These are phyloP conservation scores for Carnegiea gigantea DNA, from an alignment of 179 eudicot species.

Conservation along the genomic window DNA sequence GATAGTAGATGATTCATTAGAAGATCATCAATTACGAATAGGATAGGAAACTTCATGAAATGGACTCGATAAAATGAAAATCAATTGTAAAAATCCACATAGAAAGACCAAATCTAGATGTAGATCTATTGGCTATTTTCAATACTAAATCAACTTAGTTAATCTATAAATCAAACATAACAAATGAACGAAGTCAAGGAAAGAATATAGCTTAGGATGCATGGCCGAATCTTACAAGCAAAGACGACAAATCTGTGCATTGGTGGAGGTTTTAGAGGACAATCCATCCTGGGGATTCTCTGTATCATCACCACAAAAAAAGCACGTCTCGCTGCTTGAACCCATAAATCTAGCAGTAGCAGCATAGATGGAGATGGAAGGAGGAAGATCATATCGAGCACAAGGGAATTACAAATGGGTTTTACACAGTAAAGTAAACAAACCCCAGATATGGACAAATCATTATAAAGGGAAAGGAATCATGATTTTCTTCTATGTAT, in stretches of 20 bases:
- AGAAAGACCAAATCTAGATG: conserved; percentile 8
- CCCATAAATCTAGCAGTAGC: conserved; percentile 22
- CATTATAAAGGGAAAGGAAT: conserved; percentile 1
- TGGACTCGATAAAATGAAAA: background rate
- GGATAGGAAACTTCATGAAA: background rate
- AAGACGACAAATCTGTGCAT: conserved; percentile 22
- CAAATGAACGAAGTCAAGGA: background rate
- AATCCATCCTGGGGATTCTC: conserved; percentile 1
- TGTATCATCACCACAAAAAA: conserved; percentile 5
- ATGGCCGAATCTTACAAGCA: conserved; percentile 34
- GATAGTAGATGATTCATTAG: background rate
- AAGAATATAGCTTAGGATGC: background rate
- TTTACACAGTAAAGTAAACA: background rate
- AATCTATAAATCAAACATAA: conserved; percentile 3
- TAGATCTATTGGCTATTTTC: background rate
- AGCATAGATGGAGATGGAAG: background rate
- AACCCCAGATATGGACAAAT: background rate
- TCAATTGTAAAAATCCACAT: background rate
- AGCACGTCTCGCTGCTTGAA: conserved; percentile 18
- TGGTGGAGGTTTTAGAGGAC: conserved; percentile 2
- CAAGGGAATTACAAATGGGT: background rate
- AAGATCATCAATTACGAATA: background rate
- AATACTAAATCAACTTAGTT: background rate
- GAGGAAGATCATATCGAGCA: background rate
- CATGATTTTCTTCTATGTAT: conserved; percentile 16